These are phyloP conservation scores for Penicillium sp. DNA, from an alignment of 2,329 filamentous ascomycete genomes.

Conservation along the genomic window DNA sequence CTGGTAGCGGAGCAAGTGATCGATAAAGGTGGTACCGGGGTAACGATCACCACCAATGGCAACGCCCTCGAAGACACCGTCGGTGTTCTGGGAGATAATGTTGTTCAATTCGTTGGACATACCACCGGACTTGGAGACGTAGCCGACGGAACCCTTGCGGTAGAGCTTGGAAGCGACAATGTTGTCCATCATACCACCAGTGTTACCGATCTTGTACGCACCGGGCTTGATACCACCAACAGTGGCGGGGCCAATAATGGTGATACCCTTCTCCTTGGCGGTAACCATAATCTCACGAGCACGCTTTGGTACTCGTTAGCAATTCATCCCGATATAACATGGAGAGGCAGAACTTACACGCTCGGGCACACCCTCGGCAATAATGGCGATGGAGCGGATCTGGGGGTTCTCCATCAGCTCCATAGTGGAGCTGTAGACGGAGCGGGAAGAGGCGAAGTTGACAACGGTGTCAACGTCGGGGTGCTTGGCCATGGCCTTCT, in stretches of 20 bases:
- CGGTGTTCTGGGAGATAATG: slow-evolving; percentile 93
- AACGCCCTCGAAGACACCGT: slow-evolving; percentile 98
- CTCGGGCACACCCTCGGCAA: slow-evolving; percentile 98
- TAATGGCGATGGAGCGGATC: slow-evolving; percentile 98
- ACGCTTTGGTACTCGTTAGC: slow-evolving; percentile 54
- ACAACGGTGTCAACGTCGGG: slow-evolving; percentile 94
- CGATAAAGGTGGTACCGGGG: slow-evolving; percentile 98
- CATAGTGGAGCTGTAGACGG: slow-evolving; percentile 97
- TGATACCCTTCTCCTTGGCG: slow-evolving; percentile 97
- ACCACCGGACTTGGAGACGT: slow-evolving; percentile 99
- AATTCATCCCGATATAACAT: background rate
- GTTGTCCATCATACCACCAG: slow-evolving; percentile 99
- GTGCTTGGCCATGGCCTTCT: slow-evolving; percentile 95
- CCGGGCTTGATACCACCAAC: slow-evolving; percentile 99
- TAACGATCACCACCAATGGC: slow-evolving; percentile 99
- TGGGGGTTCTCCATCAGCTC: slow-evolving; percentile 97
- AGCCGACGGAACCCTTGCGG: slow-evolving; percentile 96
- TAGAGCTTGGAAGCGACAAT: slow-evolving; percentile 99
- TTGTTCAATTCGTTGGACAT: slow-evolving; percentile 99
- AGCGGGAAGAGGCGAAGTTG: slow-evolving; percentile 98
- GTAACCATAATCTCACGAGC: slow-evolving; percentile 97
- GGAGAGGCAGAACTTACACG: slow-evolving; percentile 57
- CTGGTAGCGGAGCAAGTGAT: slow-evolving; percentile 96
- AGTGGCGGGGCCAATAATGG: slow-evolving; percentile 96
- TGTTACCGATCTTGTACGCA: slow-evolving; percentile 99